These are phyloP conservation scores for Aspergillus piperis DNA, from an alignment of 2,329 filamentous ascomycete species.

Conservation along the genomic window DNA sequence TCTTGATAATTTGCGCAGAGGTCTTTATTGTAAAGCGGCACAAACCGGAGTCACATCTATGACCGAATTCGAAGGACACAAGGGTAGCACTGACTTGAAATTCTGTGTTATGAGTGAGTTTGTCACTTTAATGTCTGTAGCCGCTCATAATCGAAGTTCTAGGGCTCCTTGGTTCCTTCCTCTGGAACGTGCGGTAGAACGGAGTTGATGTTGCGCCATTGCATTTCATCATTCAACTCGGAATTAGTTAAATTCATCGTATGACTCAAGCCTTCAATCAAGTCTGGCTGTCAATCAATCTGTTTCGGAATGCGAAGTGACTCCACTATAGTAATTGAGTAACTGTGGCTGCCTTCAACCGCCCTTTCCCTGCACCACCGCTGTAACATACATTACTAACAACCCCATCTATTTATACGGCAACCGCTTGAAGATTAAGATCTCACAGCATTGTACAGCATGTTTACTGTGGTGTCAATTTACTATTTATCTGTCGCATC, in stretches of 20 bases:
- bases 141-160: background rate
- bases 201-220: too few species aligned
- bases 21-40: background rate
- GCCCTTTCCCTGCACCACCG: background rate
- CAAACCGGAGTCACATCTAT: background rate
- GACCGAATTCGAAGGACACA: background rate
- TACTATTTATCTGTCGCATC: background rate
- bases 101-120: background rate
- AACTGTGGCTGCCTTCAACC: slow-evolving; percentile 5
- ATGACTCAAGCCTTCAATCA: background rate
- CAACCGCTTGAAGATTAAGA: background rate
- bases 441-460: background rate
- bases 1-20: too few species aligned
- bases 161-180: background rate
- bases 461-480: background rate
- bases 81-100: background rate
- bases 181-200: background rate
- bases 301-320: background rate
- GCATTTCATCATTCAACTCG: too few species aligned
- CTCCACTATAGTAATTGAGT: slow-evolving; percentile 8
- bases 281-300: background rate
- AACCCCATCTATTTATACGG: too few species aligned
- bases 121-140: background rate
- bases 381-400: background rate
- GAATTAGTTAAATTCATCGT: background rate